Evolutionary conservation across 2,329 filamentous ascomycete genomes (phyloP).

Genomic region (Mycosphaerella arachidis): DNA sequence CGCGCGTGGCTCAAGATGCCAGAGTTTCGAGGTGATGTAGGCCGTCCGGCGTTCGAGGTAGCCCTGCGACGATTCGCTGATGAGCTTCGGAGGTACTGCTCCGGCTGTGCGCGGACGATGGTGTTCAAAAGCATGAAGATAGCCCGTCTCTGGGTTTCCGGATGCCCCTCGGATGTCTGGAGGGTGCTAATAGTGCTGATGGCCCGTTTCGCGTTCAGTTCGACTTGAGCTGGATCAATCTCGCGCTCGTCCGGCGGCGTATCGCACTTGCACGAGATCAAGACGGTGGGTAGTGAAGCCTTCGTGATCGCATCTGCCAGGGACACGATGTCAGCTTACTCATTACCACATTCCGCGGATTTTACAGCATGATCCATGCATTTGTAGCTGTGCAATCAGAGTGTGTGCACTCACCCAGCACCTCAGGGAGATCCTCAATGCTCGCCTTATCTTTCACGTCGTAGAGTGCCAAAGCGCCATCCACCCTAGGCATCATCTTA

Average conservation of each 20-base stretch:
- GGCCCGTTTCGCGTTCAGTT: conserved; percentile 57
- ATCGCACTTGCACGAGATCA: conserved; percentile 90
- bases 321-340: background rate
- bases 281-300: conserved; percentile 67
- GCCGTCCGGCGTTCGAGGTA: conserved; percentile 42
- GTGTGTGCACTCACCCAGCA: conserved; percentile 63
- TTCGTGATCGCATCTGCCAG: conserved; percentile 66
- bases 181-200: conserved; percentile 65
- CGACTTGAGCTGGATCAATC: conserved; percentile 65
- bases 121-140: conserved; percentile 70
- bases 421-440: conserved; percentile 67
- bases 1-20: conserved; percentile 40
- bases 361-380: background rate
- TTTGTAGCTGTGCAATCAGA: background rate
- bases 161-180: conserved; percentile 65
- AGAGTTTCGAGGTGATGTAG: conserved; percentile 37
- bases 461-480: conserved; percentile 82
- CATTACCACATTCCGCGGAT: background rate
- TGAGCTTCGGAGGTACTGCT: conserved; percentile 13
- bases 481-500: conserved; percentile 66
- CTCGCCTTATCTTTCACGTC: conserved; percentile 77
- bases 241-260: conserved; percentile 64
- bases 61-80: conserved; percentile 39
- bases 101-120: conserved; percentile 52
- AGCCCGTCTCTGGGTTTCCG: conserved; percentile 70